Percentiles rank a stretch among this genome's conserved stretches.
Evolutionary conservation across 2,329 filamentous ascomycete genomes (phyloP).

Genomic region (Fonsecaea pugnacius): DNA sequence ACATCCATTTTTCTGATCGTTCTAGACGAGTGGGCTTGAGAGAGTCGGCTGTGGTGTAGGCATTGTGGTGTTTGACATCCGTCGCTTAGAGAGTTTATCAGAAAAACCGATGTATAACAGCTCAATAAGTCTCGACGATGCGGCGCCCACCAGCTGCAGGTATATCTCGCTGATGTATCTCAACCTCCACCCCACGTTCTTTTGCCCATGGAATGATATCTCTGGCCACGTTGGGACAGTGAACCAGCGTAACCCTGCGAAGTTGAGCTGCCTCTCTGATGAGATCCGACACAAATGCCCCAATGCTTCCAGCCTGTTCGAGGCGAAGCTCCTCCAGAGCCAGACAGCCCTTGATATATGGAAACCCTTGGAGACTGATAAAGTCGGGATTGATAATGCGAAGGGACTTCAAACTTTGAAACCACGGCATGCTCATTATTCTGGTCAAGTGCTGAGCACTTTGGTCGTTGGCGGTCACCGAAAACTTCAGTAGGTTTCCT

Average conservation of each 20-base stretch:
- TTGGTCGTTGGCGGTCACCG: not conserved
- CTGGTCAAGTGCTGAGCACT: not conserved
- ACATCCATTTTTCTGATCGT: not conserved
- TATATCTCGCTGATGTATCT: not conserved
- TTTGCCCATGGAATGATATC: conserved; percentile 27
- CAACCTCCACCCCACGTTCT: conserved; percentile 17
- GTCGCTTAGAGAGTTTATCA: not conserved
- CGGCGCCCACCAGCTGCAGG: not conserved
- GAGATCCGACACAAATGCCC: conserved; percentile 28
- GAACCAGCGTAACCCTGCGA: conserved; percentile 13
- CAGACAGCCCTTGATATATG: conserved; percentile 15
- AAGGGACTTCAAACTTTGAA: conserved; percentile 17
- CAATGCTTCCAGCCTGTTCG: conserved; percentile 18
- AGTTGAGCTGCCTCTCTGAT: conserved; percentile 21
- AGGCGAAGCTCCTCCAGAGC: conserved; percentile 20
- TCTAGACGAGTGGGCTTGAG: no score
- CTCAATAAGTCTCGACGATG: not conserved
- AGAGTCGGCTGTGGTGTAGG: not conserved
- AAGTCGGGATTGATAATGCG: conserved; percentile 6
- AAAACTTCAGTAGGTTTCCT: not conserved
- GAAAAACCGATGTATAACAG: not conserved
- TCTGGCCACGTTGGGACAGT: conserved; percentile 24
- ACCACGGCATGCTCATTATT: conserved; percentile 9
- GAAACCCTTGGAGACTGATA: conserved; percentile 2
- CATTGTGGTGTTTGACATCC: not conserved